Evolutionary conservation across 2,329 filamentous ascomycete species (phyloP), one percentile per base, ranked within the genome.

Genomic region (Scytalidium lignicola): DNA sequence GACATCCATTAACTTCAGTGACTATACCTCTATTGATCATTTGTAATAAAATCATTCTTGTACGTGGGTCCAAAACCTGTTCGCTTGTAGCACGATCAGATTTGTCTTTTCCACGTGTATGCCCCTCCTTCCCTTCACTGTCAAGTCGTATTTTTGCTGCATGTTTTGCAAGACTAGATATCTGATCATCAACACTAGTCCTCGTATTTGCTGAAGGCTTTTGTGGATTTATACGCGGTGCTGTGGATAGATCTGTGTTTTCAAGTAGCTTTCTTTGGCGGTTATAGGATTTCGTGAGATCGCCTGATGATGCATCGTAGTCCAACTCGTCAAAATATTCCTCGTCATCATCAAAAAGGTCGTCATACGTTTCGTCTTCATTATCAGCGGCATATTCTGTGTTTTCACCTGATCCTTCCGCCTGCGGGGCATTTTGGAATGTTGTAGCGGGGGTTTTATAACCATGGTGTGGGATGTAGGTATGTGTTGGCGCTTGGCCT

Each of bases 1-100:
- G 80, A 65, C 93, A 93, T 43, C 95, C 93, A 66, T 99, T 90
- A 46, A 99, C 85, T 68, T 96, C 91, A 50, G 86, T 88, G 44
- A 99, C 84, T 54, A 92, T 76, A 52, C 90, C 86, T 28, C 90
- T 83, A 68, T 97, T 96, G 73, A 97, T 92, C 79, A 99, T 90
- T 71, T 96, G 90, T 56, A 96, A 76, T 47, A 99, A 74, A 53
- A 99, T 91, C 89, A 96, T 95, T 58, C 91, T 86, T 13, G 93
- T 99, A 47, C 90, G 80, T 55, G 90, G 89, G 70, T 99, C 93
- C 53, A 99, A 74, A 44, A 99, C 93, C 68, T 96, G 90, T 67
- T 99, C 93, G 59, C 83, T 90, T 13, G 93, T 99, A 46, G 93
- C 92, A 51, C 93, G 83, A 66, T 99, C 92, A 48, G 88, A 85